These are phyloP conservation scores for Austroboletus festivus DNA, from an alignment of 768 basidiomycete species.

Conservation along the genomic window DNA sequence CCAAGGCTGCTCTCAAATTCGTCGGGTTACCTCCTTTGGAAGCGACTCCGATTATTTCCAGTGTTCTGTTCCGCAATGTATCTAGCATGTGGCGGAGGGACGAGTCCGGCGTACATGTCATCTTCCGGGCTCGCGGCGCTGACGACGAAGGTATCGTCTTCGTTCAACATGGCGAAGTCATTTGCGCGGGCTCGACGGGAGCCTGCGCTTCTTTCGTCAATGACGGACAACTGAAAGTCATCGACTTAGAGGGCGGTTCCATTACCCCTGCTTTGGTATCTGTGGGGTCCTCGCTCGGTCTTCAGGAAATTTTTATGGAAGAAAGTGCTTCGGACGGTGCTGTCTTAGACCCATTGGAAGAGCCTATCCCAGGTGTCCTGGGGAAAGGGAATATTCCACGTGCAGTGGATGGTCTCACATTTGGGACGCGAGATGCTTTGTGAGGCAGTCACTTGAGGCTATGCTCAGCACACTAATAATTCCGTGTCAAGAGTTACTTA, in stretches of 20 bases:
- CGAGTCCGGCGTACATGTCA: slow-evolving; percentile 18
- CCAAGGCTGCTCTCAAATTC: slow-evolving; percentile 51
- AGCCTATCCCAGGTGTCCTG: slow-evolving; percentile 30
- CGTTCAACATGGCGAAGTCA: slow-evolving; percentile 51
- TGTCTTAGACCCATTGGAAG: slow-evolving; percentile 47
- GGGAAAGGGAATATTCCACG: slow-evolving; percentile 44
- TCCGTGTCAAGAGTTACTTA: slow-evolving; percentile 57
- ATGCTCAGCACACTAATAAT: slow-evolving; percentile 3
- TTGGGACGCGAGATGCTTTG: slow-evolving; percentile 49
- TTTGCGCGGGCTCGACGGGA: slow-evolving; percentile 39
- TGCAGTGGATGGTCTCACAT: slow-evolving; percentile 64
- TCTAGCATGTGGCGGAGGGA: slow-evolving; percentile 33
- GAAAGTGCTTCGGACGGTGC: slow-evolving; percentile 63
- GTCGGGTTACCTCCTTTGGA: slow-evolving; percentile 70
- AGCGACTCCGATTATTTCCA: slow-evolving; percentile 31
- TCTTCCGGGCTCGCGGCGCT: slow-evolving; percentile 11
- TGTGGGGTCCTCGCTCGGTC: slow-evolving; percentile 61
- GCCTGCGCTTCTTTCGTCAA: slow-evolving; percentile 11
- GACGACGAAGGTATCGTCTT: slow-evolving; percentile 38
- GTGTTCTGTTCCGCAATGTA: slow-evolving; percentile 55
- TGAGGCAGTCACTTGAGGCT: slow-evolving; percentile 22
- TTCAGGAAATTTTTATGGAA: slow-evolving; percentile 67
- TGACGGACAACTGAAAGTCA: slow-evolving; percentile 6
- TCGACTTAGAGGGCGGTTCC: slow-evolving; percentile 63
- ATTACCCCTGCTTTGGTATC: slow-evolving; percentile 60